Percentiles rank a stretch among this genome's conserved stretches.
phyloP scores from a whole-genome alignment of 2,329 filamentous ascomycete genomes.

The Sclerotinia glacialis region DNA sequence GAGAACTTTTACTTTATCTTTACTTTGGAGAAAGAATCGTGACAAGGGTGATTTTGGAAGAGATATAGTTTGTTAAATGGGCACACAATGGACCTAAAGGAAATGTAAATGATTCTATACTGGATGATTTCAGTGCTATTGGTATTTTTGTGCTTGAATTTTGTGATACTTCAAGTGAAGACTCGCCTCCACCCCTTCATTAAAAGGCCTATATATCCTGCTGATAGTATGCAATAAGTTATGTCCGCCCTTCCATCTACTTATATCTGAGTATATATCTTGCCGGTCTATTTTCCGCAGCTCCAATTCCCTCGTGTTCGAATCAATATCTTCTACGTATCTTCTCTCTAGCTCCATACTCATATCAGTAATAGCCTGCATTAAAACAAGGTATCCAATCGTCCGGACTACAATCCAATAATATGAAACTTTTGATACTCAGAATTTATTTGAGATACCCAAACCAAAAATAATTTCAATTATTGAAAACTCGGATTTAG shows the following conservation, averaged over 20 bases:
- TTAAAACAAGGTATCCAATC: too few relatives aligned
- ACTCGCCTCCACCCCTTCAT: not conserved
- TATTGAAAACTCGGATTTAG: too few relatives aligned
- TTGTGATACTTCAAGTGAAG: slow-evolving; percentile 4
- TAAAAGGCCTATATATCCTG: not conserved
- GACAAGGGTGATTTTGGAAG: not conserved
- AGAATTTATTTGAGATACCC: too few relatives aligned
- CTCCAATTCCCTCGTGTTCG: too few relatives aligned
- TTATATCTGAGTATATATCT: not conserved
- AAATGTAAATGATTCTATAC: slow-evolving; percentile 9
- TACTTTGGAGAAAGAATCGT: slow-evolving; percentile 2
- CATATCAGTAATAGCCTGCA: too few relatives aligned
- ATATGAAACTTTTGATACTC: too few relatives aligned
- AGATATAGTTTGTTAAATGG: not conserved
- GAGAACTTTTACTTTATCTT: not conserved
- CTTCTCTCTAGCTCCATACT: too few relatives aligned
- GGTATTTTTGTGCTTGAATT: not conserved
- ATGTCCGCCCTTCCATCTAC: not conserved
- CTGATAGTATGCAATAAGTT: too few relatives aligned
- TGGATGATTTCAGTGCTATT: not conserved
- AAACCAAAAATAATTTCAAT: too few relatives aligned
- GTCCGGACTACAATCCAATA: too few relatives aligned
- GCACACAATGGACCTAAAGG: not conserved
- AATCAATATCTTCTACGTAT: too few relatives aligned
- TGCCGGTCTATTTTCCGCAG: not conserved